phyloP scores from a whole-genome alignment of 768 basidiomycete genomes.

The Lyophyllum shimeji region DNA sequence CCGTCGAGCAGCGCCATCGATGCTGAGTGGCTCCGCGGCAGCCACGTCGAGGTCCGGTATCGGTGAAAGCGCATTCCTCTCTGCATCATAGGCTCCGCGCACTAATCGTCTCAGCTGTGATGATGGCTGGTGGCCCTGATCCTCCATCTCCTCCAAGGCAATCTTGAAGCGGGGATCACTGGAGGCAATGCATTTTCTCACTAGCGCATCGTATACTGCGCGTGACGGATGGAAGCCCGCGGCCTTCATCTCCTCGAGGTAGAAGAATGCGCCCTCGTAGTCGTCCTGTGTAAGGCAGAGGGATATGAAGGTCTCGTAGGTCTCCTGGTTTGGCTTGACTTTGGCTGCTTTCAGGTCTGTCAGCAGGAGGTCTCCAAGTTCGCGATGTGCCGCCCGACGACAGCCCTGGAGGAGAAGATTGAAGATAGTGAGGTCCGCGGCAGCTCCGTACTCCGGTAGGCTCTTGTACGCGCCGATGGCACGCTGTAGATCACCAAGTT shows the following conservation, averaged over 20 bases:
- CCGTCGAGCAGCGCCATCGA: conserved; percentile 26
- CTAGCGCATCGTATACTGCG: conserved; percentile 57
- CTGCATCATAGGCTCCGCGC: not conserved
- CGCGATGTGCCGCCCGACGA: conserved; percentile 53
- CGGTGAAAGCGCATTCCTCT: not conserved
- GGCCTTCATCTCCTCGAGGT: conserved; percentile 85
- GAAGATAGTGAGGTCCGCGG: conserved; percentile 64
- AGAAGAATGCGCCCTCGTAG: conserved; percentile 88
- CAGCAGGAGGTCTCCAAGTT: conserved; percentile 68
- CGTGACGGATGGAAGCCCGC: conserved; percentile 52
- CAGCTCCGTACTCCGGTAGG: conserved; percentile 50
- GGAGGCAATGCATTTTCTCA: conserved; percentile 52
- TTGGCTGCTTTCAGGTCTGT: conserved; percentile 60
- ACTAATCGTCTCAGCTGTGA: conserved; percentile 17
- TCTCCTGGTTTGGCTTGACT: conserved; percentile 55
- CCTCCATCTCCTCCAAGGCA: conserved; percentile 70
- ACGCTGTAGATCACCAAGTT: conserved; percentile 67
- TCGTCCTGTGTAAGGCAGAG: conserved; percentile 68
- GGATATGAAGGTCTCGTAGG: conserved; percentile 66
- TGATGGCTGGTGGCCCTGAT: conserved; percentile 49
- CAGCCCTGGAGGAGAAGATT: conserved; percentile 71
- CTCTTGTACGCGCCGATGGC: conserved; percentile 77
- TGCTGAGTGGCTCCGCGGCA: not conserved
- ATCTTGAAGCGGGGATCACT: conserved; percentile 64
- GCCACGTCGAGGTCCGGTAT: not conserved